A percentile compares a stretch with the other conserved stretches of the same genome.
Conservation (phyloP, 345 rosid species). For the Dimocarpus longan region DNA sequence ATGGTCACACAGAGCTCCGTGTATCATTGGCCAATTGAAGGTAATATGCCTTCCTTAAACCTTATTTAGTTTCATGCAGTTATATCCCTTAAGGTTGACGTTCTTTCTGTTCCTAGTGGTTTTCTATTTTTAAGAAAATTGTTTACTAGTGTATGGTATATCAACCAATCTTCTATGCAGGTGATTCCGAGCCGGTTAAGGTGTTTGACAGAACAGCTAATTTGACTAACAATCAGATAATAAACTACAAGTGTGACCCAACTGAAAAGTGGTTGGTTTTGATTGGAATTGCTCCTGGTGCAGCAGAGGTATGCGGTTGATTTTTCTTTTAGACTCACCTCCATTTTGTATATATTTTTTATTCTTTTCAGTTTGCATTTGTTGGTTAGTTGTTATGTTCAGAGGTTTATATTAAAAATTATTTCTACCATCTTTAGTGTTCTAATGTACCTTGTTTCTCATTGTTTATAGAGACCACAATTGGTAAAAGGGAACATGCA, state of each 20-base stretch:
- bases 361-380: background rate
- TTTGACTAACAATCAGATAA: slow-evolving; percentile 90
- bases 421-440: background rate
- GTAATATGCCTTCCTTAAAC: slow-evolving; percentile 39
- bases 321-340: background rate
- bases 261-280: slow-evolving; percentile 96
- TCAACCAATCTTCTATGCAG: slow-evolving; percentile 37
- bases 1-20: slow-evolving; percentile 85
- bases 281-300: slow-evolving; percentile 98
- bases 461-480: slow-evolving; percentile 69
- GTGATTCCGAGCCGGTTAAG: slow-evolving; percentile 96
- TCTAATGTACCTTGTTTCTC: slow-evolving; percentile 19
- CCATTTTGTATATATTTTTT: background rate
- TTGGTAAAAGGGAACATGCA: slow-evolving; percentile 95
- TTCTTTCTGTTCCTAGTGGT: slow-evolving; percentile 3
- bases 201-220: slow-evolving; percentile 97
- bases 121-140: background rate
- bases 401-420: background rate
- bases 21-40: slow-evolving; percentile 99
- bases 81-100: background rate
- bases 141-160: slow-evolving; percentile 10
- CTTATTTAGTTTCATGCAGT: slow-evolving; percentile 13
- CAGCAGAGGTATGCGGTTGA: slow-evolving; percentile 74
- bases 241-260: slow-evolving; percentile 93
- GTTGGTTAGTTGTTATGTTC: background rate